phyloP scores from a whole-genome alignment of 805 yeast species.

The Wickerhamomyces tratensis region DNA sequence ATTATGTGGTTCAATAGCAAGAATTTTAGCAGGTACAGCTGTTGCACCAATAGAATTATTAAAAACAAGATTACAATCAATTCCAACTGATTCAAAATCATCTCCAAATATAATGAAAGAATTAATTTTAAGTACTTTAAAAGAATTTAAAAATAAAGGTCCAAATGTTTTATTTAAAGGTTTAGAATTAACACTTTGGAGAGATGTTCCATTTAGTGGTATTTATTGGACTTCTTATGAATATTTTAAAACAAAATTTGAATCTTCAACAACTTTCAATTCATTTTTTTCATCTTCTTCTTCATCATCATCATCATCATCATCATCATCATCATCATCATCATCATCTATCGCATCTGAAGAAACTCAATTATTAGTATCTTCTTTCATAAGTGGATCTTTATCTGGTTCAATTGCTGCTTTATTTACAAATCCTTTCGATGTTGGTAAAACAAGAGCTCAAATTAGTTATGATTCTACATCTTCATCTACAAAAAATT shows the following conservation, averaged over 20 bases:
- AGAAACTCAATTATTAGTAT: constrained; percentile 36
- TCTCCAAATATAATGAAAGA: constrained; percentile 27
- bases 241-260: constrained; percentile 24
- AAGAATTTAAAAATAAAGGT: constrained; percentile 49
- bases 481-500: constrained; percentile 2
- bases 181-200: constrained; percentile 79
- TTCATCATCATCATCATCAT: no score
- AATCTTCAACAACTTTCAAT: constrained; percentile 2
- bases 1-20: constrained; percentile 76
- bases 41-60: constrained; percentile 84
- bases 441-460: constrained; percentile 90
- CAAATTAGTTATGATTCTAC: constrained; percentile 42
- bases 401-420: constrained; percentile 83
- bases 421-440: constrained; percentile 84
- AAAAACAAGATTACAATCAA: constrained; percentile 86
- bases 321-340: no score
- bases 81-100: constrained; percentile 37
- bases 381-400: constrained; percentile 75
- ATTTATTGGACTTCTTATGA: constrained; percentile 92
- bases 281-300: neutral
- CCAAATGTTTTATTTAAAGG: constrained; percentile 69
- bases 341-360: neutral
- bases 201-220: constrained; percentile 96
- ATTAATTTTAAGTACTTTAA: constrained; percentile 41
- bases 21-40: constrained; percentile 73